Conservation (phyloP, 768 basidiomycete genomes). For the Amyloporia xantha region DNA sequence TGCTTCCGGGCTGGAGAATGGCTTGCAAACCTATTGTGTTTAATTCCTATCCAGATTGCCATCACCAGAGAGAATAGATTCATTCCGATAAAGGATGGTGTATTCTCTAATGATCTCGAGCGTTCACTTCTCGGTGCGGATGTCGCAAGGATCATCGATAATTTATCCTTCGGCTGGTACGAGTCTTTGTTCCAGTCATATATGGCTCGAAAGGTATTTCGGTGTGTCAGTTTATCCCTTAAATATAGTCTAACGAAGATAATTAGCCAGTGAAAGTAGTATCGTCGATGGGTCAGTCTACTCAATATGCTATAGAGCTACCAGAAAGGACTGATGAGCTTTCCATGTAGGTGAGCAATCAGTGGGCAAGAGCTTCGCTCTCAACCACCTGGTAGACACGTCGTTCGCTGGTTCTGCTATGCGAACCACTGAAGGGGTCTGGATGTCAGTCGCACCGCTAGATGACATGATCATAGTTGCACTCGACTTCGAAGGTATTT, state of each 20-base stretch:
- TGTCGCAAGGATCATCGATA: slow-evolving; percentile 49
- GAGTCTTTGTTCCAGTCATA: slow-evolving; percentile 60
- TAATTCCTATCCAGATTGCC: slow-evolving; percentile 61
- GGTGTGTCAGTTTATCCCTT: too few relatives aligned
- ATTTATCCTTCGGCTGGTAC: slow-evolving; percentile 56
- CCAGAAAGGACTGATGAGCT: too few relatives aligned
- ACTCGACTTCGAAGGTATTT: slow-evolving; percentile 55
- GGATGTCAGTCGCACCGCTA: slow-evolving; percentile 63
- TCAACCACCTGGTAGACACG: slow-evolving; percentile 57
- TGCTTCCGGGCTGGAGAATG: slow-evolving; percentile 48
- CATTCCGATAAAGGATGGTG: slow-evolving; percentile 53
- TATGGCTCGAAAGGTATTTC: slow-evolving; percentile 44
- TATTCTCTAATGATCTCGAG: slow-evolving; percentile 44
- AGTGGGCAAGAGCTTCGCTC: slow-evolving; percentile 52
- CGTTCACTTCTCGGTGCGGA: slow-evolving; percentile 51
- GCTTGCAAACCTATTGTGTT: slow-evolving; percentile 52
- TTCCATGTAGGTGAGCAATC: slow-evolving; percentile 51
- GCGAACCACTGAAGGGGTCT: slow-evolving; percentile 60
- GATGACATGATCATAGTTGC: slow-evolving; percentile 47
- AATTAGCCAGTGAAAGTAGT: slow-evolving; percentile 55
- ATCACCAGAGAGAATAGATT: slow-evolving; percentile 55
- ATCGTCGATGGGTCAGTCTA: slow-evolving; percentile 49
- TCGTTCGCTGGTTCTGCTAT: slow-evolving; percentile 63
- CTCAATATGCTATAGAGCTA: too few relatives aligned
- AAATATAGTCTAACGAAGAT: slow-evolving; percentile 3